Conservation (phyloP, 495 filamentous ascomycete genomes). For the Penicillium silybi region DNA sequence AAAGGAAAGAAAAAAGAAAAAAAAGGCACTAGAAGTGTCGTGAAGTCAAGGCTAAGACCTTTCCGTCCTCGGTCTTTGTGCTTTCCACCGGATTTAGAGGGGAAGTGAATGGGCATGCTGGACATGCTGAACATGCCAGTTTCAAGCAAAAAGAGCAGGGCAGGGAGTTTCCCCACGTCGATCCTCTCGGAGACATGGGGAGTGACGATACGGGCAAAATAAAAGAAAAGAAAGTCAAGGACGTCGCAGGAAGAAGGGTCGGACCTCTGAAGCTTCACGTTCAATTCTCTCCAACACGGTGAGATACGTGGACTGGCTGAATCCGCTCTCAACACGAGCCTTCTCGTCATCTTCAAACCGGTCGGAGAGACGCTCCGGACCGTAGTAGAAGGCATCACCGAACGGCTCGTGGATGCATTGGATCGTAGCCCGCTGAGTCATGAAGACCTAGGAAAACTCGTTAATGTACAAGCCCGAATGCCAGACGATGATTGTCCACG, state of each 20-base stretch:
- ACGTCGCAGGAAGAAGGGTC: conserved; percentile 32
- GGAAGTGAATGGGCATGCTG: neutral
- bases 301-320: conserved; percentile 69
- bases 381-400: conserved; percentile 94
- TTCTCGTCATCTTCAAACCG: conserved; percentile 72
- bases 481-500: conserved; percentile 2
- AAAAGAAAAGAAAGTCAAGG: conserved; percentile 17
- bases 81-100: neutral
- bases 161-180: conserved; percentile 3
- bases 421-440: conserved; percentile 80
- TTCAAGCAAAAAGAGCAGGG: neutral
- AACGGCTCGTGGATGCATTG: conserved; percentile 91
- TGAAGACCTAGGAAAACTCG: conserved; percentile 69
- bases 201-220: conserved; percentile 4
- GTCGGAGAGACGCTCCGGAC: conserved; percentile 75
- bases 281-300: conserved; percentile 71
- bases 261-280: conserved; percentile 61
- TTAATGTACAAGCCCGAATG: neutral
- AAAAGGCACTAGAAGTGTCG: neutral
- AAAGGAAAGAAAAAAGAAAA: conserved; percentile 1
- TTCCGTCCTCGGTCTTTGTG: neutral
- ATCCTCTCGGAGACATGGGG: conserved; percentile 12
- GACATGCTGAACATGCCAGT: neutral
- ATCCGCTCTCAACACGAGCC: conserved; percentile 67
- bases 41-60: neutral